Base-by-base conservation (phyloP, 768 basidiomycete genomes). In the Coprinellus aureogranulatus region DNA sequence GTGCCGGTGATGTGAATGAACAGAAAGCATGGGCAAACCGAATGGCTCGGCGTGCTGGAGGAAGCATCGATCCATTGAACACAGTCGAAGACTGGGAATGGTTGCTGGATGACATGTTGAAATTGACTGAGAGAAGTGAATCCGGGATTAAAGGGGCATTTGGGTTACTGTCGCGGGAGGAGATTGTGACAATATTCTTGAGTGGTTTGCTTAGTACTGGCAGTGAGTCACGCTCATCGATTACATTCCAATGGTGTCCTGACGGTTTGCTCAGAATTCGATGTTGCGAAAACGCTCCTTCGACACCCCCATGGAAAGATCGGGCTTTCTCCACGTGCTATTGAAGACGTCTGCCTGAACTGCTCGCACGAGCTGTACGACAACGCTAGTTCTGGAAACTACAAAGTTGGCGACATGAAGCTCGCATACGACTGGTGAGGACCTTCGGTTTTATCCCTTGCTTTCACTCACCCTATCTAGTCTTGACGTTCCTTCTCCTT, bases 341-440 rank as follows among this genome's bases (percentile, higher is more conserved):
- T 90, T 4, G 94, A 98, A 70, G 83, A 87, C 30, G 83, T 96
- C 12, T 94, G 92, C 62, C 73, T 99, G 20, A 69, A 84, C 1
- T 86, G 86, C 42, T 93, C 92, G 2, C 82, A 85, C 47, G 97
- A 98, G 74, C 86, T 97, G 60, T 99, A 98, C 70, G 94, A 98
- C 68, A 98, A 98, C 64, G 90, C 97, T 2, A 86, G 81, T 61
- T 89, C 87, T 0, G 97, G 94, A 4, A 99, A 98, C 65, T 88
- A 94, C 68, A 91, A 92, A 63, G 80, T 83, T 37, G 95, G 96
- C 3, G 93, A 96, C 52, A 98, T 99, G 95, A 96, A 94, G 69
- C 77, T 93, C 49, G 97, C 97, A 1, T 95, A 95, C 70, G 92
- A 96, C 57, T 98, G 97, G 96, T 97, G 70, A 60, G 66, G 57